Percentiles rank a stretch among this genome's conserved stretches.
Evolutionary conservation across 331 rosid species (phyloP).

Genomic region (Acacia concinna): DNA sequence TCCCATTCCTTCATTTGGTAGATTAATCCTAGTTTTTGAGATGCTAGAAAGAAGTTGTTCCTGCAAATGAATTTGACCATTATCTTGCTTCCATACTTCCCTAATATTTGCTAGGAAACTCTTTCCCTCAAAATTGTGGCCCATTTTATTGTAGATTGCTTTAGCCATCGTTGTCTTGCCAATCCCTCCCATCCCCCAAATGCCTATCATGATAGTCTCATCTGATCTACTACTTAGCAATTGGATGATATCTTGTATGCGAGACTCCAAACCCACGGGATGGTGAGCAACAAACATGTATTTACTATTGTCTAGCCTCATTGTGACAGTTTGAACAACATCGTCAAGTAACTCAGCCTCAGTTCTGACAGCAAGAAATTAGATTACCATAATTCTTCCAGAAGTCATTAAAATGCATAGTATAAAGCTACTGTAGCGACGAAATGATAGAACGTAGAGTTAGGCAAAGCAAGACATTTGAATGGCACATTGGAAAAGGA

Average conservation of each 20-base stretch:
- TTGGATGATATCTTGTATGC: background rate
- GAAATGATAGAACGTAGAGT: background rate
- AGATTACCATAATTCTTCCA: background rate
- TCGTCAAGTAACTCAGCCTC: background rate
- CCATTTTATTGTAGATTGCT: too few species aligned
- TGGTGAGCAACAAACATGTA: background rate
- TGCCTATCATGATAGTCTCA: background rate
- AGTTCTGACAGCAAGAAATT: background rate
- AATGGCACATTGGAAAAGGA: background rate
- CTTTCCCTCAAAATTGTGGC: too few species aligned
- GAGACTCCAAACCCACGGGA: background rate
- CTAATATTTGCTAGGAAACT: too few species aligned
- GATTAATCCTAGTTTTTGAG: background rate
- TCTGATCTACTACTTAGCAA: background rate
- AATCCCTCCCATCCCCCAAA: background rate
- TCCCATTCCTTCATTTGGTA: background rate
- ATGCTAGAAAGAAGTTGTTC: background rate
- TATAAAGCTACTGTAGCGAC: background rate
- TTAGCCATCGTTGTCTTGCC: too few species aligned
- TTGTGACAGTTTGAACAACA: background rate
- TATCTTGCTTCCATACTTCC: too few species aligned
- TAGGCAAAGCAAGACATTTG: too few species aligned
- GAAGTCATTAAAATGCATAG: background rate
- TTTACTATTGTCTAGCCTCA: background rate
- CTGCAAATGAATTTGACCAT: too few species aligned